Evolutionary conservation across 2,329 filamentous ascomycete genomes (phyloP), one percentile per base, ranked within the genome.

Genomic region (Clonostachys sp.): DNA sequence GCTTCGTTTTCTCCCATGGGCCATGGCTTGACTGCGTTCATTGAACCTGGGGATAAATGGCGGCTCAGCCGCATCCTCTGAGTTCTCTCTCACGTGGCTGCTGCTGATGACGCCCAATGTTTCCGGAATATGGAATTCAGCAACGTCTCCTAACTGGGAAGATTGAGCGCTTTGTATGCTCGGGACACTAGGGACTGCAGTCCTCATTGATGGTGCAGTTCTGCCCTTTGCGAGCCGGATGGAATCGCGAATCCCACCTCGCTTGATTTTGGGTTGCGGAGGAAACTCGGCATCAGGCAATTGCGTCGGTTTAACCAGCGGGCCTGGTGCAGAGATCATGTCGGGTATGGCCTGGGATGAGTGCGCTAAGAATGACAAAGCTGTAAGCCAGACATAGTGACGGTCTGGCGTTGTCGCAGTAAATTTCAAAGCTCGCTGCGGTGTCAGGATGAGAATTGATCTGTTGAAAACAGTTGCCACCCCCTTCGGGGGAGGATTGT

Each of bases 341-440:
- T 94, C 89, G 3, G 89, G 88, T 6, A 92, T 78, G 1, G 86
- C 84, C 58, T 92, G 86, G 14, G 86, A 83, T 1, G 91, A 95
- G 62, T 96, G 91, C 12, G 92, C 91, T 34, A 99, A 76, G 79
- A 97, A 99, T 0, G 91, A 96, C 17, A 99, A 74, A 1, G 94
- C 90, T 17, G 90, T 96, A 49, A 99, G 73, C 94, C 94, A 99
- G 44, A 96, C 72, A 60, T 95, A 95, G 65, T 99, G 94, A 14
- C 94, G 84, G 55, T 97, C 94, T 34, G 85, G 74, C 18, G 83
- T 86, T 14, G 79, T 74, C 0, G 94, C 89, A 0, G 94, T 99
- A 64, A 99, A 97, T 63, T 99, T 99, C 48, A 99, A 77, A 2
- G 94, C 94, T 57, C 94, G 82, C 57, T 95, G 87, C 1, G 94